Percentiles rank a stretch among this genome's conserved stretches.
phyloP scores from a whole-genome alignment of 2,329 filamentous ascomycete species.

The Emericellopsis atlantica region DNA sequence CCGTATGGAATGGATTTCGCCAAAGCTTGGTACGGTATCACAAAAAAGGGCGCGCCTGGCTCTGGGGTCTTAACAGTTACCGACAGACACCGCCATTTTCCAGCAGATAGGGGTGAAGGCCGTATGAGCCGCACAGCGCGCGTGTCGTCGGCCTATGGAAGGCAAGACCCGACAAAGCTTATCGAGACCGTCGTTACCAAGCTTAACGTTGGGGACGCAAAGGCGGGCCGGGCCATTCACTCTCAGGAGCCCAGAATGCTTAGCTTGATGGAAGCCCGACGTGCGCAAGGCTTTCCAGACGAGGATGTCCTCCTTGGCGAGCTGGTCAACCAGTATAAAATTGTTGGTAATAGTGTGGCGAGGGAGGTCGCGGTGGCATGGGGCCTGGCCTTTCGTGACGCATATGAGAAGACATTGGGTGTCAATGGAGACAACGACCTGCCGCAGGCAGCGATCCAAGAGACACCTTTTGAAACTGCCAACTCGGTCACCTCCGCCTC shows the following conservation, averaged over 20 bases:
- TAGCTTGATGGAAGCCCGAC: constrained; percentile 52
- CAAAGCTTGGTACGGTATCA: constrained; percentile 26
- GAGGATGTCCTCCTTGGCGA: constrained; percentile 55
- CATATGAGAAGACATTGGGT: constrained; percentile 12
- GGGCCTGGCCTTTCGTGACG: constrained; percentile 50
- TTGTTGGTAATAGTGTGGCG: constrained; percentile 69
- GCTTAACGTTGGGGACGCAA: constrained; percentile 36
- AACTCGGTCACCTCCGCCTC: no score
- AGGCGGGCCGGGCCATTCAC: constrained; percentile 45
- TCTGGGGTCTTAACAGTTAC: constrained; percentile 20
- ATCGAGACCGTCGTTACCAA: constrained; percentile 52
- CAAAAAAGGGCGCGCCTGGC: constrained; percentile 8
- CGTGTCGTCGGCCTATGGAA: constrained; percentile 31
- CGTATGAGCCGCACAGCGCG: constrained; percentile 23
- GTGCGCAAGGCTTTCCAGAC: constrained; percentile 60
- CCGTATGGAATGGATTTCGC: constrained; percentile 42
- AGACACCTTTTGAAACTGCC: no score
- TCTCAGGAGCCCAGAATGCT: constrained; percentile 51
- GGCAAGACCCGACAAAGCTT: constrained; percentile 37
- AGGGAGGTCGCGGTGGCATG: constrained; percentile 53
- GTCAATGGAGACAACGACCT: no score
- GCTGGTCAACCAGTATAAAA: constrained; percentile 42
- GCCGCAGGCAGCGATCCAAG: no score
- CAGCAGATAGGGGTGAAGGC: constrained; percentile 19
- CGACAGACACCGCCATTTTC: constrained; percentile 25